Base-by-base conservation (phyloP, 2,329 filamentous ascomycete genomes). In the Phialemonium atrogriseum region DNA sequence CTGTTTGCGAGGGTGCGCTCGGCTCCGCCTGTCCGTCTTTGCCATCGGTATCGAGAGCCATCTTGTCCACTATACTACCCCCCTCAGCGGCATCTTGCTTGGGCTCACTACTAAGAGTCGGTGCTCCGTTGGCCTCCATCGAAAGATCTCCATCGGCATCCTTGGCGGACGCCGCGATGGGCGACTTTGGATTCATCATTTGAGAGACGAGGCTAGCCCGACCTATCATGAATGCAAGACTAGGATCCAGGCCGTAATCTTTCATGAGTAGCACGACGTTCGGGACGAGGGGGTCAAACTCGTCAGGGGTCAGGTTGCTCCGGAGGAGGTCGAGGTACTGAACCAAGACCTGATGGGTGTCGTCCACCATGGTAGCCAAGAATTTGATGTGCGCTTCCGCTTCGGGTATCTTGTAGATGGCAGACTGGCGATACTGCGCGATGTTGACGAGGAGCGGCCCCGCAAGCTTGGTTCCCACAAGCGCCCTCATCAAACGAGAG, bases 301-400 rank as follows among this genome's bases (percentile, higher is more conserved):
- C 76, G 22, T 80, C 73, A 0, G 77, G 66, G 0, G 79, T 69
- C 18, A 95, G 60, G 48, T 87, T 93, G 51, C 76, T 84, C 50
- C 83, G 82, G 19, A 98, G 69, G 6, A 95, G 71, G 47, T 96
- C 91, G 12, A 96, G 68, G 50, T 93, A 98, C 48, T 95, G 88
- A 15, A 77, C 73, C 15, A 96, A 69, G 7, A 88, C 80, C 37
- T 84, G 76, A 44, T 94, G 85, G 13, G 93, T 81, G 52, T 94
- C 88, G 51, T 98, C 91, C 32, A 94, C 73, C 42, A 94, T 79
- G 31, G 86, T 86, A 3, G 85, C 84, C 10, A 96, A 62, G 25
- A 88, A 80, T 55, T 98, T 98, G 52, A 95, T 78, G 39, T 93
- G 87, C 0, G 84, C 80, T 36, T 82, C 75, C 15, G 70, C 66